phyloP scores from a whole-genome alignment of 1,284 basidiomycete genomes.

The Rhizoctonia solani region DNA sequence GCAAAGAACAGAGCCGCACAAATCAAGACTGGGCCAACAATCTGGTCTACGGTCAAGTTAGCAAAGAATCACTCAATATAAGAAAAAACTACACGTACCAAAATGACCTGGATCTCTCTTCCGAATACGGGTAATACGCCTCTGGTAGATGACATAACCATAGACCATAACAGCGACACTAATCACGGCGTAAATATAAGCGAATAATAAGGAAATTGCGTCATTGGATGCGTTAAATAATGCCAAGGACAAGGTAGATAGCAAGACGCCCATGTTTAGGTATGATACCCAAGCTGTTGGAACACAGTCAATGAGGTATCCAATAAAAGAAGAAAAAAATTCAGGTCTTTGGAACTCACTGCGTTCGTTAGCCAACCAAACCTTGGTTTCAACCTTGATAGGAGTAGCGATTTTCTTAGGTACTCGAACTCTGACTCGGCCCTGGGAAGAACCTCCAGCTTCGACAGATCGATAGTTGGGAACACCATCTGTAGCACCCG shows the following conservation, averaged over 20 bases:
- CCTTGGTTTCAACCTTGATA: constrained; percentile 93
- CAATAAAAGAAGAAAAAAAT: background rate
- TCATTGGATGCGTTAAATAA: constrained; percentile 88
- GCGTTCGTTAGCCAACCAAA: constrained; percentile 98
- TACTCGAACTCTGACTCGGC: constrained; percentile 62
- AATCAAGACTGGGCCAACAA: constrained; percentile 79
- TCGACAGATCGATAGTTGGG: constrained; percentile 53
- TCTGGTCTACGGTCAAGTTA: constrained; percentile 59
- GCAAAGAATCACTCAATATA: background rate
- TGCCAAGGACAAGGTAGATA: constrained; percentile 85
- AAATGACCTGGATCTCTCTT: constrained; percentile 90
- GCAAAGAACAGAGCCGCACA: constrained; percentile 81
- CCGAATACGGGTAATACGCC: constrained; percentile 88
- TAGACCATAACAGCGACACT: constrained; percentile 75
- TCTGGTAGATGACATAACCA: constrained; percentile 86
- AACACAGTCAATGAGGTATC: background rate
- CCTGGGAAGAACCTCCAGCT: constrained; percentile 45
- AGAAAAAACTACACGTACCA: constrained; percentile 56
- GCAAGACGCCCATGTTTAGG: constrained; percentile 82
- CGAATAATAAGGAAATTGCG: constrained; percentile 73
- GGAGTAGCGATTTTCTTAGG: constrained; percentile 90
- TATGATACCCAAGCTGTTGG: constrained; percentile 85
- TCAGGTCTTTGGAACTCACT: constrained; percentile 55
- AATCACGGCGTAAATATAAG: constrained; percentile 82
- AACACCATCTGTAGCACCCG: constrained; percentile 58